These are phyloP conservation scores for Phlebopus sp. DNA, from an alignment of 1,284 basidiomycete species.

Conservation along the genomic window DNA sequence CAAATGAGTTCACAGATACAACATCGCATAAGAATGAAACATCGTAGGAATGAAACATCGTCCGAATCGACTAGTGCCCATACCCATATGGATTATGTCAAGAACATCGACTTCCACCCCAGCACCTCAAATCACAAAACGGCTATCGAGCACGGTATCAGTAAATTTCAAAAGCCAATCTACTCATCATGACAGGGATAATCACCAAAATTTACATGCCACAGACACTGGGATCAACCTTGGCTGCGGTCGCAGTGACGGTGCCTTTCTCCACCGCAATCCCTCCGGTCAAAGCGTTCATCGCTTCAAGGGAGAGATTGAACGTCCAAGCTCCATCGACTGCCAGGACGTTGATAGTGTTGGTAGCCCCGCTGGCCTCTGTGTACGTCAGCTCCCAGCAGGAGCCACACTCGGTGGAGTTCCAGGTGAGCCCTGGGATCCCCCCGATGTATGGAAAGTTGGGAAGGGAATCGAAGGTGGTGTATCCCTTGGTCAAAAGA, in stretches of 20 bases:
- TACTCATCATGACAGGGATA: too few relatives aligned
- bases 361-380: slow-evolving; percentile 19
- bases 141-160: too few relatives aligned
- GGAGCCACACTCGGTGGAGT: slow-evolving; percentile 46
- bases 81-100: too few relatives aligned
- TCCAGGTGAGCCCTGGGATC: slow-evolving; percentile 39
- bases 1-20: too few relatives aligned
- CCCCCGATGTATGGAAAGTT: slow-evolving; percentile 46
- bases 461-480: slow-evolving; percentile 41
- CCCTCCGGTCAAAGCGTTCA: slow-evolving; percentile 42
- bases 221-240: slow-evolving; percentile 37
- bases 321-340: slow-evolving; percentile 42
- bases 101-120: too few relatives aligned
- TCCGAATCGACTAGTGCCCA: too few relatives aligned
- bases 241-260: slow-evolving; percentile 34
- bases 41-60: too few relatives aligned
- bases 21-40: too few relatives aligned
- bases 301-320: slow-evolving; percentile 39
- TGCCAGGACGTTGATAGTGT: slow-evolving; percentile 38
- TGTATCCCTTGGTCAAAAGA: slow-evolving; percentile 39
- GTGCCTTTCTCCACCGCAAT: slow-evolving; percentile 38
- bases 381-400: slow-evolving; percentile 45
- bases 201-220: slow-evolving; percentile 28
- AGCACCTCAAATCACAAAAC: too few relatives aligned
- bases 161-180: too few relatives aligned